These are phyloP conservation scores for Bjerkandera adusta DNA, from an alignment of 1,284 basidiomycete species.

Conservation along the genomic window DNA sequence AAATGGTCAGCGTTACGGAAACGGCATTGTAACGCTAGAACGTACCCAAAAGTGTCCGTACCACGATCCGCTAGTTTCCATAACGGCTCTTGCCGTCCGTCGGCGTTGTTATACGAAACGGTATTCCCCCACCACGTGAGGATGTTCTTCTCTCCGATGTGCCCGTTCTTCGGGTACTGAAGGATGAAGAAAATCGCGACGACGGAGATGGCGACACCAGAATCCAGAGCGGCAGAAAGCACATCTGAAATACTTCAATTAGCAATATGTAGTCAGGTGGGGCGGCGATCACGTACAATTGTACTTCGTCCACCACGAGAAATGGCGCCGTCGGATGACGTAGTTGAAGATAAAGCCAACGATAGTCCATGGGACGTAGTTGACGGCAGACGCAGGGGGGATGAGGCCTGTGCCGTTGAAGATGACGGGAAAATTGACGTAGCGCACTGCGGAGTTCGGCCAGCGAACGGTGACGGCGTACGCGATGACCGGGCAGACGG, in stretches of 20 bases:
- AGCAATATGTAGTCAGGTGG: not conserved
- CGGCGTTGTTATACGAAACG: constrained; percentile 43
- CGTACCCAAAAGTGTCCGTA: no score
- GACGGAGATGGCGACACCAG: constrained; percentile 59
- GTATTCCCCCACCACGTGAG: constrained; percentile 75
- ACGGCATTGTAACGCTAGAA: no score
- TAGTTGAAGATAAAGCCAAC: constrained; percentile 57
- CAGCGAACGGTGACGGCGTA: not conserved
- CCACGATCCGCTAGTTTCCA: constrained; percentile 28
- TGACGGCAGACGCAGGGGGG: constrained; percentile 46
- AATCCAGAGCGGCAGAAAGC: constrained; percentile 57
- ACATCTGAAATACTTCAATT: constrained; percentile 38
- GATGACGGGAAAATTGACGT: constrained; percentile 52
- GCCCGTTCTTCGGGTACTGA: constrained; percentile 63
- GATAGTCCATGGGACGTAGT: constrained; percentile 49
- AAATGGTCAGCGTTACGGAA: no score
- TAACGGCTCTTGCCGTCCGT: constrained; percentile 33
- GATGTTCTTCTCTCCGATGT: constrained; percentile 52
- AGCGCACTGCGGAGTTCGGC: constrained; percentile 15
- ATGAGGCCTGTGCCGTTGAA: constrained; percentile 51
- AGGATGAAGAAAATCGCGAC: constrained; percentile 70
- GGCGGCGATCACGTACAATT: constrained; percentile 28
- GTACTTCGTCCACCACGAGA: constrained; percentile 57
- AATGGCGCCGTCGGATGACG: constrained; percentile 45
- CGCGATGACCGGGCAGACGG: constrained; percentile 38